Evolutionary conservation across 805 yeast species (phyloP), one percentile per base, ranked within the genome.

Genomic region (Candida patagonica): DNA sequence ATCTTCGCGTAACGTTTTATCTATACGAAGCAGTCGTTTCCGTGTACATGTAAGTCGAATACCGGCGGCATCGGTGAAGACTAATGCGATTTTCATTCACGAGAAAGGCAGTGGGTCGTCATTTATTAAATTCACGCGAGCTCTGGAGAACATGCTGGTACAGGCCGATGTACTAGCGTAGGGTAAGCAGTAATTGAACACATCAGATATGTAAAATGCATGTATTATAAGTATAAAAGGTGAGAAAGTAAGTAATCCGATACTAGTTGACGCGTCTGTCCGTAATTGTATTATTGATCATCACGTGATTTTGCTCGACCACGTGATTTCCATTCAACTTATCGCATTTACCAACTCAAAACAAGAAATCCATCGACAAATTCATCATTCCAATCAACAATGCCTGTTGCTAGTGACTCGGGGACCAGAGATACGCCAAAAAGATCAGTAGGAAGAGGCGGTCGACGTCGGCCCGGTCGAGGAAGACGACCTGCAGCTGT

Each of bases 1-100:
- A 26, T 49, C 55, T 21, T 52, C 61, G 13, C 49, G 50, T 26
- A 63, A 63, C 34, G 58, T 60, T 9, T 48, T 63, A 32, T 50
- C 51, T 26, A 48, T 61, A 34, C 53, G 62, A 32, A 47, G 56
- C 8, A 53, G 62, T 10, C 49, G 52, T 27, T 55, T 63, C 46
- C 22, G 40, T 23, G 36, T 50, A 33, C 43, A 47, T 12, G 47
- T 55, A 6, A 22, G 34, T 17, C 37, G 49, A 6, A 13, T 46
- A 23, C 20, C 42, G 9, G 13, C 19, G 13, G 17, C 31, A n/a
- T 7, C 37, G 10, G 46, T 49, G 1, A 49, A 48, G 9, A 41
- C 58, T 6, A 21, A 43, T 1, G 61, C 56, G 4, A 37, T 37
- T 24, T 47, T 57, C 31, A 42, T 44, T 12, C 51, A 45, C 33